phyloP scores from a whole-genome alignment of 2,329 filamentous ascomycete genomes.

The Aspergillus thermomutatus region DNA sequence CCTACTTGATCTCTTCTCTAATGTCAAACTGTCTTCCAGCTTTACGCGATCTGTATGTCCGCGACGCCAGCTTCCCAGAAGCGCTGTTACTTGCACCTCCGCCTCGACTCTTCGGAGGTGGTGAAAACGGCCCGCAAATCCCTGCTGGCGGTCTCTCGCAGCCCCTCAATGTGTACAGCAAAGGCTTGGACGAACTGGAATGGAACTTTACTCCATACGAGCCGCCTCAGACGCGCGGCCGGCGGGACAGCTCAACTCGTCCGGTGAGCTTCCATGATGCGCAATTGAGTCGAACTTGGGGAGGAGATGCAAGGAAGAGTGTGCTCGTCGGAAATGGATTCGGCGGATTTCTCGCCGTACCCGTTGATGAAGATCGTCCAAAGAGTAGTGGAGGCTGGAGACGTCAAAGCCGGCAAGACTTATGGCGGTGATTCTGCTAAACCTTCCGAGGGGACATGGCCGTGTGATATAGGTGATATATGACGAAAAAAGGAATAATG shows the following conservation, averaged over 20 bases:
- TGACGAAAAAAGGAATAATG: conserved; percentile 2
- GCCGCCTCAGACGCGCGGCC: conserved; percentile 40
- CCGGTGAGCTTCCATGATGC: conserved; percentile 47
- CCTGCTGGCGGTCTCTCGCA: conserved; percentile 46
- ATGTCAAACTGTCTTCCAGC: conserved; percentile 71
- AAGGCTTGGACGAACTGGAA: conserved; percentile 64
- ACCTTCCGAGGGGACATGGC: neutral
- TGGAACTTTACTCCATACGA: conserved; percentile 65
- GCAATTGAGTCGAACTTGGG: conserved; percentile 55
- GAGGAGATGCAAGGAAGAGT: conserved; percentile 57
- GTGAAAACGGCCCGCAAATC: conserved; percentile 25
- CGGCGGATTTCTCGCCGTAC: conserved; percentile 64
- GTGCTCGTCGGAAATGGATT: conserved; percentile 66
- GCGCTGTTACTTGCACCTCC: conserved; percentile 71
- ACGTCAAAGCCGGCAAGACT: conserved; percentile 34
- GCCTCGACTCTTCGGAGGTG: conserved; percentile 48
- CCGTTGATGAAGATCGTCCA: conserved; percentile 46
- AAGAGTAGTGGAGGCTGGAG: conserved; percentile 33
- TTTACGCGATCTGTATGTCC: conserved; percentile 76
- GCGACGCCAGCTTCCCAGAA: conserved; percentile 79
- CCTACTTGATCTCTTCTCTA: conserved; percentile 80
- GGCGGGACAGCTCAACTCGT: conserved; percentile 38
- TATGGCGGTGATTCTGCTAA: conserved; percentile 33
- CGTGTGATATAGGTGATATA: neutral
- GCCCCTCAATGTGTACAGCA: conserved; percentile 61